Evolutionary conservation across 1,284 basidiomycete genomes (phyloP), one percentile per base, ranked within the genome.

Genomic region (Wallemia ichthyophaga): DNA sequence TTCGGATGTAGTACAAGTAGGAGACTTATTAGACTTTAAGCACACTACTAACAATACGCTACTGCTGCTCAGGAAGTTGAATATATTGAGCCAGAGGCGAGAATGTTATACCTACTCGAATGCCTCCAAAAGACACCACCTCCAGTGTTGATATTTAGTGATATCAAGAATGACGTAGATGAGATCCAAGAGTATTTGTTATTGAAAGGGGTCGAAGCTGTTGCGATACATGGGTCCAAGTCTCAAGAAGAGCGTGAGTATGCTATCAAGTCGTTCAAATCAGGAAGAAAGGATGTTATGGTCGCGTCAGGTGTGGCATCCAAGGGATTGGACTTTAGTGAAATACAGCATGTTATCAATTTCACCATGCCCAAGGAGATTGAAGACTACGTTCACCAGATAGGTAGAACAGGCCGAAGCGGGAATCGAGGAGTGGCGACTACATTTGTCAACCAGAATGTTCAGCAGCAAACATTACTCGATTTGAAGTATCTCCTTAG

Each of bases 331-430:
- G 94, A 99, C 70, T 98, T 98, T 71, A 89, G 85, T 69, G 91
- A 96, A 67, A 94, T 99, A 62, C 92, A 92, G 65, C 89, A 92
- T 66, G 88, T 92, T 64, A 91, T 92, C 69, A 94, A 92, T 62
- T 98, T 91, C 70, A 82, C 85, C 17, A 98, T 99, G 94, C 94
- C 94, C 0, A 96, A 95, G 69, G 94, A 98, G 72, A 96, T 98
- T 61, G 94, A 95, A 71, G 88, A 92, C 68, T 91, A 91, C 65
- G 88, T 94, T 27, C 94, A 98, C 73, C 91, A 96, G 71, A 96
- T 98, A 64, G 94, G 94, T 25, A 83, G 94, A 64, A 99, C 94
- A 1, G 94, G 94, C 59, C 81, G 94, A 63, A 88, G 85, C 62
- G 94, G 94, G 25, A 96, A 95, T 69, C 98, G 92, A 1, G 94